Evolutionary conservation across 192 early-diverging fungal species (phyloP), one percentile per base, ranked within the genome.

Genomic region (Backusella westeae): DNA sequence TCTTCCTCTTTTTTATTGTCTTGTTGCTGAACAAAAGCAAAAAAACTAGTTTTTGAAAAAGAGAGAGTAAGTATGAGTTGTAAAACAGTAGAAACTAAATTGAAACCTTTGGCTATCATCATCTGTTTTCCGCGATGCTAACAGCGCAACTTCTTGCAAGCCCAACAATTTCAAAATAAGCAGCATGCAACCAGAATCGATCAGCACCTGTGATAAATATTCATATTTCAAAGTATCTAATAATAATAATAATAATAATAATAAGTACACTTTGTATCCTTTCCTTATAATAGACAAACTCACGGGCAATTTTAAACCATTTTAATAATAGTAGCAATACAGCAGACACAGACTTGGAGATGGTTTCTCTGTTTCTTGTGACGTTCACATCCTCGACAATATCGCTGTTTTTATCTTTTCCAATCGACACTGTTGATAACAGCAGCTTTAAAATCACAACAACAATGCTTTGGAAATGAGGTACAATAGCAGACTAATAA

Each of bases 131-230:
- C 84, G 82, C n/a, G 80, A 79, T n/a, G 83, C 78, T 6, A 84
- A 81, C 9, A 78, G 79, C 4, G 82, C 78, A 29, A 88, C 84
- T 73, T 88, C 86, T 65, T 92, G 93, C 26, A 95, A 87, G 63
- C 94, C 94, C 71, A 95, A 86, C 80, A 96, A 90, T 75, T 95
- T 96, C 10, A 96, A 81, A 36, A 96, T 88, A 6, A 96, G 76
- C 36, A 96, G 88, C n/a, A 93, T 82, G 49, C 93, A 92, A 63
- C 93, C 94, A 23, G 93, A 94, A 77, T 96, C 95, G 23, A 95
- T 87, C 32, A 96, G 84, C 1, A 94, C 83, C 72, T 93, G 92
- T 5, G 88, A 90, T 12, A 95, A 78, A 79, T 95, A 90, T 80
- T 96, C 93, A 80, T 90, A 93, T 69, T 91, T 91, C 39, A 95